Conservation (phyloP, 164 flowering plant genomes). For the Kingdonia uniflora region DNA sequence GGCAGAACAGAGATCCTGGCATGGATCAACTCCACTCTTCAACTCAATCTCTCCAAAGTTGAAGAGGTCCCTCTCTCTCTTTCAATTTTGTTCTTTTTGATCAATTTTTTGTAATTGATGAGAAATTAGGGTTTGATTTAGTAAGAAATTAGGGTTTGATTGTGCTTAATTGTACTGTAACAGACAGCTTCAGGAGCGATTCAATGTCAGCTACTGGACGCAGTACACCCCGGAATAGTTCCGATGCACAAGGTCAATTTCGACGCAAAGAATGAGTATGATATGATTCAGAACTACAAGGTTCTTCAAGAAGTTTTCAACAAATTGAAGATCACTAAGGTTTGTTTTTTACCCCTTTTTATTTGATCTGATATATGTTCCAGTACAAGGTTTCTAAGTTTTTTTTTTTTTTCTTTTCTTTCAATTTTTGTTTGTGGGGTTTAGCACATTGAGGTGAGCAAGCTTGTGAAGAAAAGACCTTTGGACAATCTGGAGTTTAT, state of each 20-base stretch:
- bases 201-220: slow-evolving; percentile 94
- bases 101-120: neutral
- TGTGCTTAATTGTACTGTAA: slow-evolving; percentile 2
- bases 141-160: neutral
- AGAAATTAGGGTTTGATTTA: neutral
- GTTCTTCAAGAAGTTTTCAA: slow-evolving; percentile 96
- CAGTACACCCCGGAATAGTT: slow-evolving; percentile 79
- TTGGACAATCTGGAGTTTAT: slow-evolving; percentile 95
- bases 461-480: slow-evolving; percentile 84
- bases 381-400: neutral
- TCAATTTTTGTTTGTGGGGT: neutral
- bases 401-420: neutral
- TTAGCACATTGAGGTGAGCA: slow-evolving; percentile 88
- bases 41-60: slow-evolving; percentile 82
- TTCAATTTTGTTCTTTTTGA: neutral
- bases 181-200: slow-evolving; percentile 92
- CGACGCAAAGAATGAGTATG: slow-evolving; percentile 94
- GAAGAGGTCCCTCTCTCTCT: slow-evolving; percentile 59
- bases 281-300: slow-evolving; percentile 97
- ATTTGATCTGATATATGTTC: neutral
- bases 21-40: slow-evolving; percentile 95
- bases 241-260: slow-evolving; percentile 99
- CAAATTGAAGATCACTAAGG: slow-evolving; percentile 95
- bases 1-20: slow-evolving; percentile 88
- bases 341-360: slow-evolving; percentile 8